Evolutionary conservation across 73 alveolate genomes (phyloP), one percentile per base, ranked within the genome.

Genomic region (Paramecium tetraurelia): DNA sequence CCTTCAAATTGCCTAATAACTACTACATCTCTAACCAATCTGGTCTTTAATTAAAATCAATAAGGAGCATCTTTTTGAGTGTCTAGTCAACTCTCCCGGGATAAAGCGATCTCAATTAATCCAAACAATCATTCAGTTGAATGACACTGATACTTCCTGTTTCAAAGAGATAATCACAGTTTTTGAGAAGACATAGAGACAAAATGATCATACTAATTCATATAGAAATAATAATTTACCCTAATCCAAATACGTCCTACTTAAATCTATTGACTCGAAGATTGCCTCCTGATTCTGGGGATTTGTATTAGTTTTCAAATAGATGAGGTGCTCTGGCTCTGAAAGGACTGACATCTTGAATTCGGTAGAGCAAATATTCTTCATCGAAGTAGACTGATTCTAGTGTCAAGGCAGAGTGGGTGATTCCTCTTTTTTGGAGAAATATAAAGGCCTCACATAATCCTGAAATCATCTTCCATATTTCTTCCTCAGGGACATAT

Each of bases 301-400:
- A 22, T 48, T 80, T 80, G 24, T 7, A 80, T 22, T 80, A 80
- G 46, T 80, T 80, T 80, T 80, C 90, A 80, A 80, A 80, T 24
- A 80, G 24, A 43, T 80, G 90, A 10, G 90, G 90, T 18, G 90
- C 90, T 80, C 90, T 80, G 12, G 90, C 90, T 80, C 90, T 80
- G 29, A 80, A 80, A 3, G 90, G 90, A 43, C 90, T 80, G 4
- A 80, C 70, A 80, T 80, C 90, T 80, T 80, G 18, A 24, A 80
- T 27, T 44, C 90, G 18, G 18, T 80, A 80, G 1, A 80, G 41
- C 12, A 80, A 21, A 46, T 80, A 80, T 22, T 80, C 90, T 46
- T 80, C 90, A 44, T 80, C 90, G 24, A 80, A 80, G 24, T 80
- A 80, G 0, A 80, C 75, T 11, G 70, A 44, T 80, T 80, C 90